phyloP scores from a whole-genome alignment of 257 asterid genomes.

The Schizonepeta tenuifolia region DNA sequence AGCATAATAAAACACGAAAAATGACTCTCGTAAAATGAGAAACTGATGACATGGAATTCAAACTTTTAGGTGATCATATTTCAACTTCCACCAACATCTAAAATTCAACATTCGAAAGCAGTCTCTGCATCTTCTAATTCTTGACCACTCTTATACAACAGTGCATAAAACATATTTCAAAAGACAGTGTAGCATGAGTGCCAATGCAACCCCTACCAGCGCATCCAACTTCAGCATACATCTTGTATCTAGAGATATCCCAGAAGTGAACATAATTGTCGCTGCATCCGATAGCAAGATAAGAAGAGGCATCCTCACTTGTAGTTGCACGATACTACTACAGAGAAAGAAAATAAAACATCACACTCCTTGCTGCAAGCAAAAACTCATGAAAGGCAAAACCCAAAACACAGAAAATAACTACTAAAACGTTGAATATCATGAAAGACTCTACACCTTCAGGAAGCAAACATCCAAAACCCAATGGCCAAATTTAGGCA shows the following conservation, averaged over 20 bases:
- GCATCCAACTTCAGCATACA: conserved; percentile 61
- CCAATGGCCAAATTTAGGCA: conserved; percentile 84
- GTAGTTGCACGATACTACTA: conserved; percentile 51
- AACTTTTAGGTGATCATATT: neutral
- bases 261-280: conserved; percentile 82
- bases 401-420: neutral
- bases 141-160: conserved; percentile 3
- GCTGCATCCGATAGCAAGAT: conserved; percentile 82
- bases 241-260: conserved; percentile 50
- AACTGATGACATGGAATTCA: neutral
- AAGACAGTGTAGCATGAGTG: conserved; percentile 1
- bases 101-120: conserved; percentile 22
- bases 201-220: conserved; percentile 56
- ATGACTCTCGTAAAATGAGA: neutral
- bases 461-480: conserved; percentile 81
- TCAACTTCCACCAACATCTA: neutral
- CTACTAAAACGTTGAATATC: neutral
- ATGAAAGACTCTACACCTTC: conserved; percentile 46
- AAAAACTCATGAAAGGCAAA: neutral
- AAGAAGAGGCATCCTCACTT: conserved; percentile 37
- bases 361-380: conserved; percentile 26
- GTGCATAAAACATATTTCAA: conserved; percentile 5
- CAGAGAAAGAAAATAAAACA: conserved; percentile 17
- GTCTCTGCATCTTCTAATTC: neutral
- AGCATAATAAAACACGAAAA: neutral